These are phyloP conservation scores for Leccinellum rugosiceps DNA, from an alignment of 768 basidiomycete genomes.

Conservation along the genomic window DNA sequence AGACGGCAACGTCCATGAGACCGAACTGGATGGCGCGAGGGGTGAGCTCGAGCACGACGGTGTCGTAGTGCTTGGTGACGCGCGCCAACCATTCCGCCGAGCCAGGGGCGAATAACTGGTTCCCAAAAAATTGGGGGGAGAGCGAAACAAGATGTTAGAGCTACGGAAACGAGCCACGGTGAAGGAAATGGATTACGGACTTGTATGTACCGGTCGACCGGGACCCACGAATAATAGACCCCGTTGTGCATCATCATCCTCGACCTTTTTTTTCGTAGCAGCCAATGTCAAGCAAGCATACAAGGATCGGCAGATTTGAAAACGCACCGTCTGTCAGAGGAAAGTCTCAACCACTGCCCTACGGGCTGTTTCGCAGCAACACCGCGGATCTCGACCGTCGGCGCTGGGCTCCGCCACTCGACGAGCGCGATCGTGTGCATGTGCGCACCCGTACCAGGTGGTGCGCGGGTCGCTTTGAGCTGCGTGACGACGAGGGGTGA, in stretches of 20 bases:
- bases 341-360: constrained; percentile 53
- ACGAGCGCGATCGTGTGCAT: constrained; percentile 47
- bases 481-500: background rate
- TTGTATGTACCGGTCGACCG: constrained; percentile 49
- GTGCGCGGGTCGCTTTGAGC: constrained; percentile 40
- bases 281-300: too few species aligned
- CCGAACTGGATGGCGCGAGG: constrained; percentile 51
- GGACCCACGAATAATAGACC: constrained; percentile 52
- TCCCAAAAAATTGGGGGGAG: too few species aligned
- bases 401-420: constrained; percentile 48
- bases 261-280: constrained; percentile 23
- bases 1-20: constrained; percentile 49
- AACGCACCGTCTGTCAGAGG: constrained; percentile 44
- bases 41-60: constrained; percentile 53
- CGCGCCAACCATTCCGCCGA: constrained; percentile 44
- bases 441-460: constrained; percentile 10
- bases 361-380: constrained; percentile 46
- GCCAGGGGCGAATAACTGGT: constrained; percentile 47
- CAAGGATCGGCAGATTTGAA: too few species aligned
- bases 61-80: constrained; percentile 43
- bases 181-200: background rate
- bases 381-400: constrained; percentile 52
- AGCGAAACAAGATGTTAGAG: background rate
- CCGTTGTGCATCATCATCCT: constrained; percentile 53
- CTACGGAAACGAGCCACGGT: background rate